These are phyloP conservation scores for Linum lewisii DNA, from an alignment of 345 rosid genomes.

Conservation along the genomic window DNA sequence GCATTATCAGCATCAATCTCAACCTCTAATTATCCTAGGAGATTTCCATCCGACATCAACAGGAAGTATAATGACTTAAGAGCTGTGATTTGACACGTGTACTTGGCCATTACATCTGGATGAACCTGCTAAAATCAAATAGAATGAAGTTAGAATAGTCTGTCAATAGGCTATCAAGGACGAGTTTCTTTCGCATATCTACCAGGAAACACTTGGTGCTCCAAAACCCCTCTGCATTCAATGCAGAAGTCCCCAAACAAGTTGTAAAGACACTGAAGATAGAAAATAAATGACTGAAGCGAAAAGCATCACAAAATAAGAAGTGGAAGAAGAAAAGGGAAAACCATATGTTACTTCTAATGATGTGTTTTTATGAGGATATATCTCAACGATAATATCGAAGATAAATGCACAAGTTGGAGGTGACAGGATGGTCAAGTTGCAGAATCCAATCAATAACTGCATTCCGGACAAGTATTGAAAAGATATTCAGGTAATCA, in stretches of 20 bases:
- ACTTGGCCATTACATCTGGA: conserved; percentile 93
- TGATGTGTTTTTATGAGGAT: conserved; percentile 87
- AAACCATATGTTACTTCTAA: conserved; percentile 48
- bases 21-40: conserved; percentile 58
- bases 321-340: background rate
- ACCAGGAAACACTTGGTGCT: conserved; percentile 94
- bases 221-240: conserved; percentile 94
- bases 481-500: no score
- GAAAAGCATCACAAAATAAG: background rate
- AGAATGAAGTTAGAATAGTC: conserved; percentile 11
- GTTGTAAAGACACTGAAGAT: conserved; percentile 77
- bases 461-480: conserved; percentile 36
- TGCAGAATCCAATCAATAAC: conserved; percentile 57
- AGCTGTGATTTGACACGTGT: conserved; percentile 87
- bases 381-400: conserved; percentile 73
- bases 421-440: conserved; percentile 55
- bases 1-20: conserved; percentile 16
- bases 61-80: conserved; percentile 82
- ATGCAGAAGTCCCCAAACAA: conserved; percentile 91
- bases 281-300: background rate
- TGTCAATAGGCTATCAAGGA: conserved; percentile 5
- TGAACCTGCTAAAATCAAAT: conserved; percentile 56
- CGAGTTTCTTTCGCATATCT: conserved; percentile 8
- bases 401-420: conserved; percentile 52
- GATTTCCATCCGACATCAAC: conserved; percentile 87